Conservation (phyloP, 352 stramenopile species). For the Globisporangium canariense region DNA sequence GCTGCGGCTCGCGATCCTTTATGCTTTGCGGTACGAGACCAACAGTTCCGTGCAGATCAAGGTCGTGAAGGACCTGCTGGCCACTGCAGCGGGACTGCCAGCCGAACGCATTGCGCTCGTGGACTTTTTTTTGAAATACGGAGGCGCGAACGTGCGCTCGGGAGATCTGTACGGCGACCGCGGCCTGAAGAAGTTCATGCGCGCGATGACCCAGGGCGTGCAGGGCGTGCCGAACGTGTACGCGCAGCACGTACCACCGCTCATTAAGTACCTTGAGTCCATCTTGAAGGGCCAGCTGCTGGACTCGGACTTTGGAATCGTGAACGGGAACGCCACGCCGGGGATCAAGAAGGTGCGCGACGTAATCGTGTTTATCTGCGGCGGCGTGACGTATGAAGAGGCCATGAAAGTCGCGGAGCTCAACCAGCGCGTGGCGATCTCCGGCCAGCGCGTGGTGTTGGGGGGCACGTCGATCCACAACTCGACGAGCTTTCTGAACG, state of each 20-base stretch:
- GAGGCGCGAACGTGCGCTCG: conserved; percentile 50
- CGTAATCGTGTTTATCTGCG: conserved; percentile 98
- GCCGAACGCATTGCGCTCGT: conserved; percentile 54
- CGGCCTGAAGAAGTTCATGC: conserved; percentile 86
- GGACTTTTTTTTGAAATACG: conserved; percentile 70
- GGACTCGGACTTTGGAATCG: conserved; percentile 90
- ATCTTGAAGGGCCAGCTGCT: conserved; percentile 80
- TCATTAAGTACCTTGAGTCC: conserved; percentile 92
- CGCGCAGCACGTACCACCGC: conserved; percentile 96
- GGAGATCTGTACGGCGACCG: conserved; percentile 83
- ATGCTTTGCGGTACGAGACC: conserved; percentile 97
- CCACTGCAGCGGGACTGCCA: conserved; percentile 31
- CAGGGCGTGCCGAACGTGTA: conserved; percentile 98
- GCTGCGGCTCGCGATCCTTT: conserved; percentile 97
- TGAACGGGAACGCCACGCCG: conserved; percentile 95
- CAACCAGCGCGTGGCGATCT: conserved; percentile 87
- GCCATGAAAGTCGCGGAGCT: conserved; percentile 97
- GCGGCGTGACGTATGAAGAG: conserved; percentile 98
- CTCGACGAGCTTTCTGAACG: conserved; percentile 95
- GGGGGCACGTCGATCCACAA: conserved; percentile 97
- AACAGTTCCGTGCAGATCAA: conserved; percentile 81
- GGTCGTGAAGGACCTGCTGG: conserved; percentile 70
- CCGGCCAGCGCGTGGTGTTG: conserved; percentile 90
- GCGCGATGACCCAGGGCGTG: conserved; percentile 92
- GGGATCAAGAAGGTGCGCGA: conserved; percentile 95